phyloP scores from a whole-genome alignment of 2,329 filamentous ascomycete genomes.

The Hymenoscyphus repandus region DNA sequence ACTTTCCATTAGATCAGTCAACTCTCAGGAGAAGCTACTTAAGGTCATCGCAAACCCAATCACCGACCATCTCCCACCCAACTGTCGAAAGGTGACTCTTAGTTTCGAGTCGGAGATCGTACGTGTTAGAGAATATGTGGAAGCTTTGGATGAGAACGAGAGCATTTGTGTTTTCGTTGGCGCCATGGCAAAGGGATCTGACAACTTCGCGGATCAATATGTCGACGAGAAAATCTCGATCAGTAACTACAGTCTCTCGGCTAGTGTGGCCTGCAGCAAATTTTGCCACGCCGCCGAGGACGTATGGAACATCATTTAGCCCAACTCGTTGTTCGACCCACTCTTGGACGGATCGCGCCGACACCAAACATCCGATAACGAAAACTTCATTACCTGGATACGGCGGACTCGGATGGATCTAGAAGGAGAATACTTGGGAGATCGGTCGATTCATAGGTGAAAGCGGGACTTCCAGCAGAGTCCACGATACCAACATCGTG shows the following conservation, averaged over 20 bases:
- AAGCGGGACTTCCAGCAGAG: slow-evolving; percentile 35
- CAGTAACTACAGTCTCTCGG: slow-evolving; percentile 95
- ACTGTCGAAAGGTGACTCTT: slow-evolving; percentile 95
- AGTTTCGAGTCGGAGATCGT: slow-evolving; percentile 90
- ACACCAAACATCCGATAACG: slow-evolving; percentile 16
- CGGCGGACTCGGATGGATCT: not conserved
- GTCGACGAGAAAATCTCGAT: slow-evolving; percentile 98
- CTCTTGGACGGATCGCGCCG: slow-evolving; percentile 11
- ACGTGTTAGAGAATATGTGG: slow-evolving; percentile 83
- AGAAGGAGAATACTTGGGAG: slow-evolving; percentile 14
- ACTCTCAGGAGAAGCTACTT: slow-evolving; percentile 94
- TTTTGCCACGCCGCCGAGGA: slow-evolving; percentile 99
- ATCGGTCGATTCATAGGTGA: slow-evolving; percentile 32
- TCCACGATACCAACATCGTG: slow-evolving; percentile 69
- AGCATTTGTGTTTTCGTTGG: slow-evolving; percentile 98
- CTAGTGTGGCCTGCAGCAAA: slow-evolving; percentile 98
- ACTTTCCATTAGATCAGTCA: slow-evolving; percentile 91
- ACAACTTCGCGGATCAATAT: slow-evolving; percentile 90
- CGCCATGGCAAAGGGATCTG: slow-evolving; percentile 95
- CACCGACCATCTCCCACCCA: slow-evolving; percentile 90
- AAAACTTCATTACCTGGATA: slow-evolving; percentile 9
- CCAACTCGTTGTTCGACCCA: slow-evolving; percentile 9
- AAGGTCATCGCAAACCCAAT: slow-evolving; percentile 98
- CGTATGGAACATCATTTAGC: slow-evolving; percentile 85
- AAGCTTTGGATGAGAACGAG: slow-evolving; percentile 71